phyloP scores from a whole-genome alignment of 202 grass and related monocot genomes.

The Bolboschoenoplectus hybrid region DNA sequence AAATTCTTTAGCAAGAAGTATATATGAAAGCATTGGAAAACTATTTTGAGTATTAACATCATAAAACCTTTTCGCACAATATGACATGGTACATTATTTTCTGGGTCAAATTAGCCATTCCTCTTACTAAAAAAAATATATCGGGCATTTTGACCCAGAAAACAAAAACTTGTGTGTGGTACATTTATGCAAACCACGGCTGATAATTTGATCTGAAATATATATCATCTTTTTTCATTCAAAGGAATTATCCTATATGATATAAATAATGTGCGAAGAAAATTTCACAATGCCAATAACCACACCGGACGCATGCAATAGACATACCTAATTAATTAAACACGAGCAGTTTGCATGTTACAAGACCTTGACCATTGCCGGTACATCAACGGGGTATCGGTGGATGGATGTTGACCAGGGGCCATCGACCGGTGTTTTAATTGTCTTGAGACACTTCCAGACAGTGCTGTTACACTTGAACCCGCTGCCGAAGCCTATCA shows the following conservation, averaged over 20 bases:
- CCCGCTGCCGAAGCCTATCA: conserved; percentile 57
- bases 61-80: conserved; percentile 32
- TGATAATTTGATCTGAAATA: conserved; percentile 16
- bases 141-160: neutral
- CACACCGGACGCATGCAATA: neutral
- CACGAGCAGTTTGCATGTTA: neutral
- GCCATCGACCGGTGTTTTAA: conserved; percentile 53
- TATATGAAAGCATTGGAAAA: neutral
- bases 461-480: conserved; percentile 74
- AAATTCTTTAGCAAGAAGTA: neutral
- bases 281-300: conserved; percentile 2
- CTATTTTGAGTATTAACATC: neutral
- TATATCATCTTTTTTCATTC: neutral
- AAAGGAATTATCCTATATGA: neutral
- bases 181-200: neutral
- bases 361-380: conserved; percentile 72
- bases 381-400: conserved; percentile 74
- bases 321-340: conserved; percentile 1
- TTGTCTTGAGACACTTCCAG: conserved; percentile 59
- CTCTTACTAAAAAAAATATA: neutral
- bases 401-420: conserved; percentile 64
- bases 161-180: neutral
- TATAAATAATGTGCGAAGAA: neutral
- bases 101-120: conserved; percentile 9
- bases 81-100: neutral